Evolutionary conservation across 1,284 basidiomycete genomes (phyloP).

Genomic region (Pterula multifida): DNA sequence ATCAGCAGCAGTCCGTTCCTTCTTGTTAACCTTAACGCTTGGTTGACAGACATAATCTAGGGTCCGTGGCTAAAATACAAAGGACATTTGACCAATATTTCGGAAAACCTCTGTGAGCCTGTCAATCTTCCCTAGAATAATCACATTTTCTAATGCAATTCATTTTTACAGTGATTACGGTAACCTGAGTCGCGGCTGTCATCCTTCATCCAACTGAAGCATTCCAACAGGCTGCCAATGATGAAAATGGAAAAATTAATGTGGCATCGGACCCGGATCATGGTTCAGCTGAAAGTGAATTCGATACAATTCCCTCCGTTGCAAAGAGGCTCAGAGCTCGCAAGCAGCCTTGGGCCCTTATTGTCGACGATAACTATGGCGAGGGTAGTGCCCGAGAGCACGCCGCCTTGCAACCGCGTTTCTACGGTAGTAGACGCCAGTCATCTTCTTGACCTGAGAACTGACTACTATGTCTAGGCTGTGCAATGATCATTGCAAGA

Average conservation of each 20-base stretch:
- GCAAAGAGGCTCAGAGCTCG: slow-evolving; percentile 81
- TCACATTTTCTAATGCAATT: neutral
- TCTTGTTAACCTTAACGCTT: slow-evolving; percentile 1
- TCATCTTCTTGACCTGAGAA: neutral
- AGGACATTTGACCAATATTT: slow-evolving; percentile 91
- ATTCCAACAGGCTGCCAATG: slow-evolving; percentile 63
- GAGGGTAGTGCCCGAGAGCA: slow-evolving; percentile 98
- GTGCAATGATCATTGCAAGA: slow-evolving; percentile 73
- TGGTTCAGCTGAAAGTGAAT: slow-evolving; percentile 29
- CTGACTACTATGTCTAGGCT: slow-evolving; percentile 34
- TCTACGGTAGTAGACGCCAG: slow-evolving; percentile 55
- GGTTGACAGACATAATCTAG: slow-evolving; percentile 22
- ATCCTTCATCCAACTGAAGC: neutral
- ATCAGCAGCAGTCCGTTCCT: slow-evolving; percentile 65
- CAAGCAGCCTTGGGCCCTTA: slow-evolving; percentile 83
- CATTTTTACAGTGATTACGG: slow-evolving; percentile 26
- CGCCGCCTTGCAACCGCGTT: slow-evolving; percentile 92
- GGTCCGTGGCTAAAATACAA: slow-evolving; percentile 99
- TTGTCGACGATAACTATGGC: slow-evolving; percentile 96
- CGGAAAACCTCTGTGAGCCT: slow-evolving; percentile 82
- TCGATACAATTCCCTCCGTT: slow-evolving; percentile 79
- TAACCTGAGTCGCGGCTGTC: too few relatives aligned
- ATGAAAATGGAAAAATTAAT: slow-evolving; percentile 87
- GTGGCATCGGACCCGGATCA: slow-evolving; percentile 70
- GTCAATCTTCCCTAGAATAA: neutral